Evolutionary conservation across 176 grass and related monocot genomes (phyloP), one percentile per base, ranked within the genome.

Genomic region (Oryza meyeriana): DNA sequence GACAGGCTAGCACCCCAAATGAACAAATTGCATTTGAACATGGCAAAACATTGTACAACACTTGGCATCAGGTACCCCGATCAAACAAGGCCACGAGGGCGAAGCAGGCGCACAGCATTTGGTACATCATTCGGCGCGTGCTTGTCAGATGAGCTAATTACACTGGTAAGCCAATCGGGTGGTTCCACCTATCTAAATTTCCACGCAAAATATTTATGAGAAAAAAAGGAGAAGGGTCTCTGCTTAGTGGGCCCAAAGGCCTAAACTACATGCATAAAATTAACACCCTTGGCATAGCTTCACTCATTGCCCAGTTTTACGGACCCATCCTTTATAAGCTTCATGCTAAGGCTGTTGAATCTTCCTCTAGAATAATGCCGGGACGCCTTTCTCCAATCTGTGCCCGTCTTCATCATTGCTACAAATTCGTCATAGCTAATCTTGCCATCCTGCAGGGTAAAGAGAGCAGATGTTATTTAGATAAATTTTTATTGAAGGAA

Each of bases 351-450:
- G 88, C 93, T 99, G 74, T 99, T 99, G 57, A 99, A 99, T 84
- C 97, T 96, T 57, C 97, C 97, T 88, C 97, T 93, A 3, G 97
- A 99, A n/a, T 99, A 99, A 72, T 99, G 97, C 6, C 97, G 82
- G 31, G 97, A 99, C 25, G 97, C 97, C 87, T 99, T 99, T 87
- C 97, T 90, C 97, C 96, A 99, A 84, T 99, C 96, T 20, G 96
- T 99, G 48, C 96, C 96, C 0, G 96, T 99, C 77, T 99, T 99
- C 97, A 99, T 99, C 97, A 99, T 99, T 0, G 97, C 97, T 59
- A 96, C 91, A 69, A 99, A 99, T 85, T 99, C 96, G 10, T 99
- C 93, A n/a, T 95, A 99, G 73, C 96, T 99, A 52, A 99, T 99
- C 66, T 90, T 90, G 39, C 96, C 96, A 87, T 99, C 96, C 96